Evolutionary conservation across 306 rosid genomes (phyloP).

Genomic region (Betula pendula): DNA sequence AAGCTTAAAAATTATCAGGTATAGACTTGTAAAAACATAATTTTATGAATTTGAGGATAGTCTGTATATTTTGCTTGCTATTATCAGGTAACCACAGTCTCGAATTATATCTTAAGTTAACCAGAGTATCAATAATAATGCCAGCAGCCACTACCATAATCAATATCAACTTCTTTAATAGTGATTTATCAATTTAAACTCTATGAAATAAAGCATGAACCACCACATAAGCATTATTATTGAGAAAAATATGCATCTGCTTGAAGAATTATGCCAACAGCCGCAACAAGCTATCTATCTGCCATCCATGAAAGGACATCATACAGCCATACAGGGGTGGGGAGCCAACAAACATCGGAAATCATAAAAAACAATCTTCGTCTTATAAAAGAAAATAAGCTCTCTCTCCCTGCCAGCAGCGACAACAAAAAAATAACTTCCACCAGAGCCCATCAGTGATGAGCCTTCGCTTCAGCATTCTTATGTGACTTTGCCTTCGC

Average conservation of each 20-base stretch:
- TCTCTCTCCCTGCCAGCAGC: background rate
- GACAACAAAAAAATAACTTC: background rate
- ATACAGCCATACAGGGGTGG: background rate
- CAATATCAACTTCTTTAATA: background rate
- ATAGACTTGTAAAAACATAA: no score
- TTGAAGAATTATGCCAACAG: background rate
- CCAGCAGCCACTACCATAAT: no score
- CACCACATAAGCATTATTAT: background rate
- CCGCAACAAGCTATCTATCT: conserved; percentile 2
- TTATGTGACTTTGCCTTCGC: conserved; percentile 46
- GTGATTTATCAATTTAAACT: background rate
- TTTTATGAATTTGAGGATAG: no score
- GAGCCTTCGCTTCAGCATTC: conserved; percentile 45
- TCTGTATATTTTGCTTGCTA: no score
- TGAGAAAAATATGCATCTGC: background rate
- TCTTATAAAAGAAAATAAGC: background rate
- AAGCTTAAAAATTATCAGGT: no score
- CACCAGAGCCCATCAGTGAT: conserved; percentile 24
- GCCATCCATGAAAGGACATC: conserved; percentile 8
- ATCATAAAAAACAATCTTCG: background rate
- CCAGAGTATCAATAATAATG: no score
- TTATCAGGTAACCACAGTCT: no score
- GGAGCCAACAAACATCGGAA: background rate
- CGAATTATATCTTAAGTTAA: no score
- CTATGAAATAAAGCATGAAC: background rate